Conservation (phyloP, 148 eudicot species). For the Suaeda aralocaspica region DNA sequence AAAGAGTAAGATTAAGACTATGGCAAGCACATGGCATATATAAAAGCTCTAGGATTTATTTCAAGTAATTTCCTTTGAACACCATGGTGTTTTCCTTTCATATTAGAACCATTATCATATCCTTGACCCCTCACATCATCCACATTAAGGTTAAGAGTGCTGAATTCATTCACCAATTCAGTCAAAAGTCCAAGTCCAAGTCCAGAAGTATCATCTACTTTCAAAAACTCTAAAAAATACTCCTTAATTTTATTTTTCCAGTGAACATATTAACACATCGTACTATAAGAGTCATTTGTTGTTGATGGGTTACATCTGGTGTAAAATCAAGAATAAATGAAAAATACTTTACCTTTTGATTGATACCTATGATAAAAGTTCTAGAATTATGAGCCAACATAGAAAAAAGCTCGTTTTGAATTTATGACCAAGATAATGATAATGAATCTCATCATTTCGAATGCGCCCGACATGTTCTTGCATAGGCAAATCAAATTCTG, state of each 20-base stretch:
- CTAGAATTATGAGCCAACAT: not conserved
- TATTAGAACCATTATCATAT: not conserved
- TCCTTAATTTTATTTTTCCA: not conserved
- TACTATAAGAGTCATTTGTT: not conserved
- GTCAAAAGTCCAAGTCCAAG: not conserved
- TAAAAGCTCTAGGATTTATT: not conserved
- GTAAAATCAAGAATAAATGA: constrained; percentile 11
- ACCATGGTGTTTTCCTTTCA: constrained; percentile 6
- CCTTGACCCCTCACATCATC: not conserved
- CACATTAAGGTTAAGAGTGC: constrained; percentile 2
- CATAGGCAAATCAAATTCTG: not conserved
- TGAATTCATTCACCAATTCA: not conserved
- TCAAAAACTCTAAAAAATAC: constrained; percentile 6
- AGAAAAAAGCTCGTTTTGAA: not conserved
- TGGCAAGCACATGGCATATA: constrained; percentile 1
- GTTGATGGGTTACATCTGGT: constrained; percentile 8
- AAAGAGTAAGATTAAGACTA: constrained; percentile 6
- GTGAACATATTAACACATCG: not conserved
- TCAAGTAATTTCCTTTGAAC: not conserved
- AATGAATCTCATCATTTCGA: no score
- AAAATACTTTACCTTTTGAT: not conserved
- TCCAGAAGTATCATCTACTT: not conserved
- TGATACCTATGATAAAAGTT: not conserved
- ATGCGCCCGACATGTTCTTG: not conserved
- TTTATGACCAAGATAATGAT: not conserved